Evolutionary conservation across 1,284 basidiomycete genomes (phyloP).

Genomic region (Takashimella koratensis): DNA sequence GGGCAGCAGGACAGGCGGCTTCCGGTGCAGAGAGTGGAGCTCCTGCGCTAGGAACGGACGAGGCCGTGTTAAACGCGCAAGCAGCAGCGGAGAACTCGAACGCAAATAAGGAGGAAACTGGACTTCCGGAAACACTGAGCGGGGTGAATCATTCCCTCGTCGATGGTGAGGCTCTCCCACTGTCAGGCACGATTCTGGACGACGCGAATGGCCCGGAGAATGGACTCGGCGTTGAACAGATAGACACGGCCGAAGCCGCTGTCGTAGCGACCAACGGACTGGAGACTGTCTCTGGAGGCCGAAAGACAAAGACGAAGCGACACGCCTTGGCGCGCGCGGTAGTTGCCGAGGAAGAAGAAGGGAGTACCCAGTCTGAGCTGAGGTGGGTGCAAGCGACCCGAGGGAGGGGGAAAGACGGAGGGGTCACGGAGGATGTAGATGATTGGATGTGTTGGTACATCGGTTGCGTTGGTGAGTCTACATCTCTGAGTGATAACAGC

Average conservation of each 20-base stretch:
- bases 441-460: slow-evolving; percentile 96
- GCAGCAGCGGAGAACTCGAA: neutral
- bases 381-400: slow-evolving; percentile 27
- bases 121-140: slow-evolving; percentile 7
- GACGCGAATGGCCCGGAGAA: neutral
- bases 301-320: slow-evolving; percentile 34
- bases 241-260: neutral
- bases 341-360: slow-evolving; percentile 35
- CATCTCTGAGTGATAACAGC: no score
- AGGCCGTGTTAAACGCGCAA: neutral
- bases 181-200: neutral
- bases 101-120: no score
- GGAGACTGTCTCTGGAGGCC: neutral
- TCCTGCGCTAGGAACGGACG: neutral
- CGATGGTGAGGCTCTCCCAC: no score
- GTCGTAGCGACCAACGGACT: neutral
- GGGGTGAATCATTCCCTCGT: no score
- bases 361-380: slow-evolving; percentile 21
- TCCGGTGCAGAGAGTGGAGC: neutral
- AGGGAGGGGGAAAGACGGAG: slow-evolving; percentile 7
- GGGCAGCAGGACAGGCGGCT: neutral
- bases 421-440: slow-evolving; percentile 57
- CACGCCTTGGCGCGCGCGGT: slow-evolving; percentile 35
- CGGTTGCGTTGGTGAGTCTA: slow-evolving; percentile 82
- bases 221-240: neutral